Base-by-base conservation (phyloP, 2,329 filamentous ascomycete species). In the Cryoendolithus antarcticus region DNA sequence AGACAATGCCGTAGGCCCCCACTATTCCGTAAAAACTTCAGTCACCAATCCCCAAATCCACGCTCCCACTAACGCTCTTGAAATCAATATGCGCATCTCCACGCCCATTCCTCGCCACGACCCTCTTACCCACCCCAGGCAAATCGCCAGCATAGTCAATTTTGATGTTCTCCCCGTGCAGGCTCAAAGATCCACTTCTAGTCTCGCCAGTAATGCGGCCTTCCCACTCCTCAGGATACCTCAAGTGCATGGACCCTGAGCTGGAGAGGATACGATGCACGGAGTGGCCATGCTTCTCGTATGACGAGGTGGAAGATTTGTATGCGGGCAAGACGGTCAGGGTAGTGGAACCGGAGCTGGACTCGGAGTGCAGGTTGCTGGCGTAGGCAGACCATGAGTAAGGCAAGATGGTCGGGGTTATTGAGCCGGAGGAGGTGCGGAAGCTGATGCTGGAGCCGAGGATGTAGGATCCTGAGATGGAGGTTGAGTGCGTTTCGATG, bases 201-300 rank as follows among this genome's bases (percentile, higher is more conserved):
- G 53, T 56, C 12, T 51, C 53, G 1, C 57, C 64, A 12, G 60
- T 52, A 1, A 67, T 47, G 24, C 46, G 44, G 4, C 64, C 64
- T 32, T 61, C 57, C 64, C 64, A 67, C 37, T 61, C 58, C 29
- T 60, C 49, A 3, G 64, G 62, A 42, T 67, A 66, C 1, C 45
- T 45, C 5, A 67, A 37, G 6, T 57, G 47, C 6, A 67, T 52
- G 3, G 62, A 56, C 3, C 52, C 53, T 19, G 44, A 49, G 3
- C 39, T 45, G 15, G 59, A 60, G 1, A 45, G 46, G 9, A 65
- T 37, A 2, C 52, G 49, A 1, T 36, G 34, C 32, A 46, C 44
- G 1, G 37, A 44, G 4, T 51, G 35, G 0, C 48, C 47, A 1
- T 44, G 30, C 9, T 48, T 41, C 19, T 50, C 48, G 15, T 19